phyloP scores from a whole-genome alignment of 768 basidiomycete genomes.

The Nidularia pulvinata region DNA sequence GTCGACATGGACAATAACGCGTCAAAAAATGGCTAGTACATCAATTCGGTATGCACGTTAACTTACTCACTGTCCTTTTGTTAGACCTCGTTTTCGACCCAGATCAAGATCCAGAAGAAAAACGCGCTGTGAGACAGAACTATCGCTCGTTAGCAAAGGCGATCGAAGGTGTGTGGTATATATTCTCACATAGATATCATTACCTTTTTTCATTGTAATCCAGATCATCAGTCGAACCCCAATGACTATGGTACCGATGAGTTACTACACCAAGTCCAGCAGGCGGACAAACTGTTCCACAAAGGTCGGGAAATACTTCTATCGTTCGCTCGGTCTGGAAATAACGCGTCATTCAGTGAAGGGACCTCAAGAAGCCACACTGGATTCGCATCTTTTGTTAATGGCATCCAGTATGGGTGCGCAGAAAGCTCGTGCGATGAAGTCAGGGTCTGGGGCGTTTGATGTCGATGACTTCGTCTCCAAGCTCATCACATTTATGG shows the following conservation, averaged over 20 bases:
- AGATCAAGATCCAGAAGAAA: slow-evolving; percentile 82
- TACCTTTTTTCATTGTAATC: background rate
- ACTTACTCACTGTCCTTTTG: background rate
- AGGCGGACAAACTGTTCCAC: slow-evolving; percentile 61
- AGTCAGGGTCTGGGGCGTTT: slow-evolving; percentile 85
- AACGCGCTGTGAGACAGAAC: slow-evolving; percentile 69
- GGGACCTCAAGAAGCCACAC: slow-evolving; percentile 84
- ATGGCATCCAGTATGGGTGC: slow-evolving; percentile 79
- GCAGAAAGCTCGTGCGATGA: slow-evolving; percentile 90
- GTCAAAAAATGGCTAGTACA: slow-evolving; percentile 1
- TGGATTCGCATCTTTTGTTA: slow-evolving; percentile 84
- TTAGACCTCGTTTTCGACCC: slow-evolving; percentile 66
- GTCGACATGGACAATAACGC: slow-evolving; percentile 21
- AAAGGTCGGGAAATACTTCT: too few relatives aligned
- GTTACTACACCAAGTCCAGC: slow-evolving; percentile 52
- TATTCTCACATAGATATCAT: background rate
- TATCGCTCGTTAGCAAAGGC: slow-evolving; percentile 68
- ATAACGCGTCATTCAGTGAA: slow-evolving; percentile 43
- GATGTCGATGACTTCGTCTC: slow-evolving; percentile 91
- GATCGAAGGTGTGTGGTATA: slow-evolving; percentile 55
- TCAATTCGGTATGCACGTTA: background rate
- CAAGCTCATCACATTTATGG: slow-evolving; percentile 76
- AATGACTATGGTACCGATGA: slow-evolving; percentile 57
- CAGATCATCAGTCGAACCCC: slow-evolving; percentile 48
- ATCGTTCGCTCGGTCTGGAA: too few relatives aligned